Evolutionary conservation across 2,329 filamentous ascomycete species (phyloP).

Genomic region (Sporothrix euskadiensis): DNA sequence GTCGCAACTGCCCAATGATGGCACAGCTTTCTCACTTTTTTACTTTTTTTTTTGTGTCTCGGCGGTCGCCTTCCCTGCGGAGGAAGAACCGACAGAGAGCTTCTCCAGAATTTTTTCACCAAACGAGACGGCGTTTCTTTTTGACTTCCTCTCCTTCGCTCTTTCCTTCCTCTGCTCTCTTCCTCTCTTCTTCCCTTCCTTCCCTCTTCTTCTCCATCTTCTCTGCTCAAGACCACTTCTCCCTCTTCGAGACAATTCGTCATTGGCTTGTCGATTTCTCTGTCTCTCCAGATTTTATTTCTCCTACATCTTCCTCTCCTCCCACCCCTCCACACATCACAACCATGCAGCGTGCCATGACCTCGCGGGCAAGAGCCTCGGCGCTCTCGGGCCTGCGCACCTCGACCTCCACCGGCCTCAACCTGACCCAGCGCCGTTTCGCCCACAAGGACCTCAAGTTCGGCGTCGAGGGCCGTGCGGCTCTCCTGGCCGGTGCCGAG

Average conservation of each 20-base stretch:
- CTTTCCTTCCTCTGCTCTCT: not conserved
- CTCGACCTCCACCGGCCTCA: conserved; percentile 55
- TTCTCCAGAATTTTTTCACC: conserved; percentile 28
- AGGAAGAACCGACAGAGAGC: conserved; percentile 10
- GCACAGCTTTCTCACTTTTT: conserved; percentile 11
- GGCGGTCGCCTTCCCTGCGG: conserved; percentile 13
- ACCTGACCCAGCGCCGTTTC: conserved; percentile 85
- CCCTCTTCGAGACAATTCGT: not conserved
- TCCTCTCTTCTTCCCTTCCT: not conserved
- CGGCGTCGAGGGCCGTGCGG: conserved; percentile 87
- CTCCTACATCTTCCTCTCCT: not conserved
- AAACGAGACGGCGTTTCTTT: not conserved
- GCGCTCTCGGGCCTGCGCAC: conserved; percentile 72
- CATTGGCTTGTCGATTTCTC: not conserved
- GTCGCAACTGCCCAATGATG: not conserved
- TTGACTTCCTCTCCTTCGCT: not conserved
- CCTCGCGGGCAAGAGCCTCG: conserved; percentile 76
- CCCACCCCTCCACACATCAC: conserved; percentile 34
- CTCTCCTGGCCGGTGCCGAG: conserved; percentile 90
- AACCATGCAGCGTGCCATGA: conserved; percentile 94
- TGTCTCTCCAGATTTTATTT: not conserved
- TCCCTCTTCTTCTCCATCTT: conserved; percentile 15
- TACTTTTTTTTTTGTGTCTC: conserved; percentile 7
- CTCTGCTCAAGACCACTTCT: conserved; percentile 9
- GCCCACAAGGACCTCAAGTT: conserved; percentile 99